Evolutionary conservation across 352 stramenopile species (phyloP).

Genomic region (Globisporangium paddicum): DNA sequence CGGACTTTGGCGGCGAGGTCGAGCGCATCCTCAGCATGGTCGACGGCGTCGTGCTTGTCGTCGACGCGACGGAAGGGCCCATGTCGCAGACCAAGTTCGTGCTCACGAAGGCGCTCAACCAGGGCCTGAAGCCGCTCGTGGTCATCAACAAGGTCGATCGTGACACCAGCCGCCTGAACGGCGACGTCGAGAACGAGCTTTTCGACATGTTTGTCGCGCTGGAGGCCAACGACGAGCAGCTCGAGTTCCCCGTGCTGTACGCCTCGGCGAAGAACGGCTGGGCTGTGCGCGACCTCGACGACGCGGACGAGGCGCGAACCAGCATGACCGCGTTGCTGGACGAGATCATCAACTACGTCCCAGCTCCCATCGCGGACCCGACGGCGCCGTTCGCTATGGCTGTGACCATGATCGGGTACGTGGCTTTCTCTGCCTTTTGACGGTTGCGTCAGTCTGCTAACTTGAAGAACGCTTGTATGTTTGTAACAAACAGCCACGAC

Average conservation of each 20-base stretch:
- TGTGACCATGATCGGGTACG: slow-evolving; percentile 92
- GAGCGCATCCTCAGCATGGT: slow-evolving; percentile 97
- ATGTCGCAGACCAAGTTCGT: slow-evolving; percentile 99
- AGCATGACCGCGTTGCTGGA: slow-evolving; percentile 97
- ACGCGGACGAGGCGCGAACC: slow-evolving; percentile 44
- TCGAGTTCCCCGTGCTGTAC: slow-evolving; percentile 97
- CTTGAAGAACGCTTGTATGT: too few relatives aligned
- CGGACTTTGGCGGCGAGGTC: slow-evolving; percentile 99
- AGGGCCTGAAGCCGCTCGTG: slow-evolving; percentile 92
- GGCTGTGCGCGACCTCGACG: slow-evolving; percentile 89
- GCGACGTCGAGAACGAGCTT: slow-evolving; percentile 95
- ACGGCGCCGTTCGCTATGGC: slow-evolving; percentile 92
- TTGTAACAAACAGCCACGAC: slow-evolving; percentile 94
- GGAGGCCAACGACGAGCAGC: slow-evolving; percentile 92
- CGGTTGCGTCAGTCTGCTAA: too few relatives aligned
- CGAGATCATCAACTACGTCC: slow-evolving; percentile 93
- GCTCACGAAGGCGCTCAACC: slow-evolving; percentile 93
- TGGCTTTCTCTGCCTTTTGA: background rate
- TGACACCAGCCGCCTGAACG: slow-evolving; percentile 85
- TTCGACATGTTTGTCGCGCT: slow-evolving; percentile 97
- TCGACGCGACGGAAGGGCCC: slow-evolving; percentile 95
- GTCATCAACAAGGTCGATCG: slow-evolving; percentile 99
- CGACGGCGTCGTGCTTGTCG: slow-evolving; percentile 96
- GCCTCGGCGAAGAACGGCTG: slow-evolving; percentile 95
- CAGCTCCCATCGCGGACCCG: slow-evolving; percentile 79